These are phyloP conservation scores for Arabidopsis arenosa DNA, from an alignment of 345 rosid genomes.

Conservation along the genomic window DNA sequence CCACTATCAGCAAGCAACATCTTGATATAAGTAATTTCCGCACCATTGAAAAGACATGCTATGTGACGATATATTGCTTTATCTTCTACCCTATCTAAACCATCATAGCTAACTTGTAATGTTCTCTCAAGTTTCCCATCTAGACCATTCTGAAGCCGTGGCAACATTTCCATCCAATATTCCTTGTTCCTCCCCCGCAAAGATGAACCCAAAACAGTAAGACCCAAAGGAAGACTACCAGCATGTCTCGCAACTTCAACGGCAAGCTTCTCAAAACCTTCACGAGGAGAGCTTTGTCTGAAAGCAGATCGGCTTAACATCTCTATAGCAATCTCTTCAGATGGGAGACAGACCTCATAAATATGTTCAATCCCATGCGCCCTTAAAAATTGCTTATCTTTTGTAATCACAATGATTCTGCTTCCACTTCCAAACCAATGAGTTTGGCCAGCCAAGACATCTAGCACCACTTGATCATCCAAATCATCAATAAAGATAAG, in stretches of 20 bases:
- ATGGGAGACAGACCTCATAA: not conserved
- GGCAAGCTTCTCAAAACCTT: not conserved
- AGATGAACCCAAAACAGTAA: conserved; percentile 35
- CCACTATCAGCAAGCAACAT: too few species aligned
- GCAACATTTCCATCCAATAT: conserved; percentile 28
- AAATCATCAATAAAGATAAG: conserved; percentile 62
- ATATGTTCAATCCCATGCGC: not conserved
- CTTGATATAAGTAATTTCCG: too few species aligned
- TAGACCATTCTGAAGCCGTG: conserved; percentile 1
- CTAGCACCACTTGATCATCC: not conserved
- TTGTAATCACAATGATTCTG: conserved; percentile 55
- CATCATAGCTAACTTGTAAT: conserved; percentile 39
- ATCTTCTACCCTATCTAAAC: too few species aligned
- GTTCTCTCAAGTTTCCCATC: not conserved
- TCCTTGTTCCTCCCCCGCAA: not conserved
- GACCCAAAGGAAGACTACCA: conserved; percentile 42
- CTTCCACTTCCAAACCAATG: conserved; percentile 56
- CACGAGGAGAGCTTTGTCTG: not conserved
- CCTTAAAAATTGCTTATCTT: conserved; percentile 38
- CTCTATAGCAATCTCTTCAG: not conserved
- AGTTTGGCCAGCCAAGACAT: conserved; percentile 41
- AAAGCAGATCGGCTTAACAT: conserved; percentile 32
- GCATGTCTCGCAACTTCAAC: not conserved
- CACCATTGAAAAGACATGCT: too few species aligned
- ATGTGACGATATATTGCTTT: too few species aligned